Base-by-base conservation (phyloP, 306 rosid genomes). In the Styphnolobium japonicum region DNA sequence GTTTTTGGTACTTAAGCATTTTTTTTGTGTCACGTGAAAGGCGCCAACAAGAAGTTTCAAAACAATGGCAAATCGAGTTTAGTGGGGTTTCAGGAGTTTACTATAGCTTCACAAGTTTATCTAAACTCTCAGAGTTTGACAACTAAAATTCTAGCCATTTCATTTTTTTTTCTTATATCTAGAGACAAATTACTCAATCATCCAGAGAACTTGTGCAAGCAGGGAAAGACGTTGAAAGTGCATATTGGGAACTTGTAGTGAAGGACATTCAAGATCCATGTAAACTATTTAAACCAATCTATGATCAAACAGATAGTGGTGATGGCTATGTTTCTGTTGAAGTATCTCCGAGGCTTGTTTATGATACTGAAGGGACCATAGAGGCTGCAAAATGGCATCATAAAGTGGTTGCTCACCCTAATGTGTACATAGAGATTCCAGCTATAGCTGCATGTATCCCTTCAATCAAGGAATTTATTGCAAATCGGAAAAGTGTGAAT, bases 291-390 rank as follows among this genome's bases (percentile, higher is more conserved):
- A 97, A 96, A 86, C 68, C 91, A 48, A 93, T 96, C 78, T 96
- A 96, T 83, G 97, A 96, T 69, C 84, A 91, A 85, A 93, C 99
- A 11, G 93, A 96, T 82, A 97, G 90, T 0, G 92, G 81, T n/a
- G 99, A 93, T 85, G 99, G 99, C 52, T 96, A 96, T 80, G 99
- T 96, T 80, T 96, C 97, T 73, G 99, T 96, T 77, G 99, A 96
- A 89, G 99, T 96, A 62, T 96, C 99, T 61, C 99, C 99, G 25
- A 85, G 73, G 76, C 94, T 96, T 7, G 98, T 98, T 34, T 94
- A 93, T 78, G 99, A 95, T 53, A 93, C 98, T 14, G 72, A 87
- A 78, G 97, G 97, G 75, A 95, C 99, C 5, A 79, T 95, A 34
- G 91, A 89, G 83, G 98, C 97, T 69, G 98, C 99, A 56, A 95